phyloP scores from a whole-genome alignment of 2,329 filamentous ascomycete species.

The Rutstroemia sp. region DNA sequence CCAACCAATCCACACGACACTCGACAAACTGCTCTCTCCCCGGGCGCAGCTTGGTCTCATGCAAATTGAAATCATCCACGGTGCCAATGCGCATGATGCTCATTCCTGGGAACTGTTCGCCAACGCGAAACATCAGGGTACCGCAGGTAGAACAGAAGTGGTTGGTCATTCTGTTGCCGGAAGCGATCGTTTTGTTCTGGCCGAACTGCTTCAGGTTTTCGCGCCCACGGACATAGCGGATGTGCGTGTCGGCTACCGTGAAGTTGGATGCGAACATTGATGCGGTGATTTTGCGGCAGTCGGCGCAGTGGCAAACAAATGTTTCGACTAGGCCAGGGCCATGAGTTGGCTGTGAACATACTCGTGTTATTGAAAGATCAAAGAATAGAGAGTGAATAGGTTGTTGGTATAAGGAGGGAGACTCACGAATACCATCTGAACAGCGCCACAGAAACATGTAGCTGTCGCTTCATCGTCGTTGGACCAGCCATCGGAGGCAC shows the following conservation, averaged over 20 bases:
- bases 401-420: not conserved
- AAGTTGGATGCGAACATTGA: slow-evolving; percentile 58
- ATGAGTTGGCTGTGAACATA: slow-evolving; percentile 34
- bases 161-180: slow-evolving; percentile 49
- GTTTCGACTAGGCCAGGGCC: slow-evolving; percentile 38
- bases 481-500: slow-evolving; percentile 37
- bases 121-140: slow-evolving; percentile 50
- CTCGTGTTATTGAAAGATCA: not conserved
- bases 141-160: slow-evolving; percentile 54
- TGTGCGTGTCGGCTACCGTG: slow-evolving; percentile 36
- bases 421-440: slow-evolving; percentile 47
- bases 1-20: slow-evolving; percentile 44
- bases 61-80: slow-evolving; percentile 52
- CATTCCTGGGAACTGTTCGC: slow-evolving; percentile 36
- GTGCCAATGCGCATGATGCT: slow-evolving; percentile 50
- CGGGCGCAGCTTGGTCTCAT: slow-evolving; percentile 50
- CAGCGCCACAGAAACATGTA: slow-evolving; percentile 50
- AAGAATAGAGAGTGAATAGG: not conserved
- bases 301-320: slow-evolving; percentile 53
- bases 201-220: slow-evolving; percentile 41
- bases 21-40: slow-evolving; percentile 44
- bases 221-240: slow-evolving; percentile 44
- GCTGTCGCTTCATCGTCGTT: slow-evolving; percentile 43
- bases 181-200: slow-evolving; percentile 40
- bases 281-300: slow-evolving; percentile 56